Evolutionary conservation across 78 protist species (phyloP).

Genomic region (Anaeramoeba ignava): DNA sequence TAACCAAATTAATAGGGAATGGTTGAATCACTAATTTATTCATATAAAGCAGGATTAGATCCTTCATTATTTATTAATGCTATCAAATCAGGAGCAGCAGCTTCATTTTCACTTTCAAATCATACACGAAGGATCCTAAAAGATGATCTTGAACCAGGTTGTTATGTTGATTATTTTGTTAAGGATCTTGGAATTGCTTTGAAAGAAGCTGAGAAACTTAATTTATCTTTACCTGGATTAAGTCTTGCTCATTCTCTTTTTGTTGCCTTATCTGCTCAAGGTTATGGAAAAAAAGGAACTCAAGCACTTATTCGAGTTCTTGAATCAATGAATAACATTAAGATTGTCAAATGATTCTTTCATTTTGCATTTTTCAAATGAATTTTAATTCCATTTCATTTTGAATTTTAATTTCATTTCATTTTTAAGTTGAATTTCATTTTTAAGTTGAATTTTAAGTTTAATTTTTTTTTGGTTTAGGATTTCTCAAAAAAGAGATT

Average conservation of each 20-base stretch:
- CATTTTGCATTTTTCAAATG: slow-evolving; percentile 14
- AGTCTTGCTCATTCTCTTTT: slow-evolving; percentile 32
- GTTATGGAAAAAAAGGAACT: slow-evolving; percentile 40
- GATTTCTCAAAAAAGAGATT: slow-evolving; percentile 9
- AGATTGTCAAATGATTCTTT: background rate
- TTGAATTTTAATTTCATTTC: too few relatives aligned
- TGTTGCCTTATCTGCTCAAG: slow-evolving; percentile 12
- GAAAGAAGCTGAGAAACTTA: slow-evolving; percentile 27
- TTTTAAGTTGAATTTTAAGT: background rate
- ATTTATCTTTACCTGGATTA: slow-evolving; percentile 43
- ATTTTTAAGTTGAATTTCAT: too few relatives aligned
- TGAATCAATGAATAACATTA: slow-evolving; percentile 30
- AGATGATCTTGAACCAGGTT: slow-evolving; percentile 55
- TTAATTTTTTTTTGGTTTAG: slow-evolving; percentile 6
- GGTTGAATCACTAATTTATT: slow-evolving; percentile 41
- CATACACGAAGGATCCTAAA: slow-evolving; percentile 33
- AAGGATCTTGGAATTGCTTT: slow-evolving; percentile 60
- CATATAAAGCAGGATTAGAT: slow-evolving; percentile 42
- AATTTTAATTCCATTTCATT: too few relatives aligned
- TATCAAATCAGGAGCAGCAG: slow-evolving; percentile 49
- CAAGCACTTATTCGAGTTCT: slow-evolving; percentile 46
- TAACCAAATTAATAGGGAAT: too few relatives aligned
- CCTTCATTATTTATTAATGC: slow-evolving; percentile 22
- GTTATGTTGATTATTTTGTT: slow-evolving; percentile 58
- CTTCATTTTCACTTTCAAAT: slow-evolving; percentile 25